phyloP scores from a whole-genome alignment of 805 yeast genomes.

The Schizosaccharomyces japonicus region DNA sequence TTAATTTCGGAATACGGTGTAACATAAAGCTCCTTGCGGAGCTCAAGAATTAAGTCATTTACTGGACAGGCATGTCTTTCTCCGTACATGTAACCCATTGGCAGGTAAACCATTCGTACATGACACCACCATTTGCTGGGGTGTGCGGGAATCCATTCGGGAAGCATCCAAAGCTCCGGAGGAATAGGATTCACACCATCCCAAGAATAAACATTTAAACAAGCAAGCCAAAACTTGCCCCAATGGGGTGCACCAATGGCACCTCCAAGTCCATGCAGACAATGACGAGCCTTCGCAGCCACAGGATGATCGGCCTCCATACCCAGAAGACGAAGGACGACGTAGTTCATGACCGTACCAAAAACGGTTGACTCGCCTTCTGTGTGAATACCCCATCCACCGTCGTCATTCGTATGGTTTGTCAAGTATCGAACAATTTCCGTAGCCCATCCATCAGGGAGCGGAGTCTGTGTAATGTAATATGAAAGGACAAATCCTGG shows the following conservation, averaged over 20 bases:
- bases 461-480: constrained; percentile 42
- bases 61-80: constrained; percentile 22
- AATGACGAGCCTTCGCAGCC: constrained; percentile 46
- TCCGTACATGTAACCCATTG: constrained; percentile 60
- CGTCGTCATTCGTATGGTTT: constrained; percentile 88
- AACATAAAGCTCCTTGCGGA: constrained; percentile 62
- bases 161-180: constrained; percentile 76
- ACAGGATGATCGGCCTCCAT: constrained; percentile 51
- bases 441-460: constrained; percentile 36
- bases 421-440: constrained; percentile 71
- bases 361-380: constrained; percentile 84
- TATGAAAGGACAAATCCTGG: constrained; percentile 62
- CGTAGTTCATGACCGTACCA: constrained; percentile 78
- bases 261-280: constrained; percentile 49
- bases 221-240: constrained; percentile 84
- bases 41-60: constrained; percentile 35
- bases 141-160: constrained; percentile 59
- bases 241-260: constrained; percentile 83
- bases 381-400: constrained; percentile 97
- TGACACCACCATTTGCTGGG: constrained; percentile 99
- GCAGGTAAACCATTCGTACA: constrained; percentile 72
- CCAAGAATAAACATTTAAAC: constrained; percentile 68
- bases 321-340: constrained; percentile 60
- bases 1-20: constrained; percentile 41
- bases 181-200: constrained; percentile 97